These are phyloP conservation scores for Leucocoprinus birnbaumii DNA, from an alignment of 768 basidiomycete species.

Conservation along the genomic window DNA sequence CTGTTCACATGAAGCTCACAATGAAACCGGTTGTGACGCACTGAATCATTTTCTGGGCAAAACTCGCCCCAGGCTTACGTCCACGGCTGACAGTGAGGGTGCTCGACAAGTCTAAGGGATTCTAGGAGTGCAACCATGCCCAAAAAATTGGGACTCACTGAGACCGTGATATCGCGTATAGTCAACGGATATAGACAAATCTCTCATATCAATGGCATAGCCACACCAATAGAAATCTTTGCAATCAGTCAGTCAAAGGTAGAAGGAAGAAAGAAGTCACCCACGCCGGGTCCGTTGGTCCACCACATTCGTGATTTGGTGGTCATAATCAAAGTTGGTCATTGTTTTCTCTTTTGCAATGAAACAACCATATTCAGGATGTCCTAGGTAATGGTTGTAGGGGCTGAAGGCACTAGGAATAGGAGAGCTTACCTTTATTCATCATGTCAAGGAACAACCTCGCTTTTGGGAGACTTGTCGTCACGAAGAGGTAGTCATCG, in stretches of 20 bases:
- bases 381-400: slow-evolving; percentile 43
- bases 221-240: slow-evolving; percentile 96
- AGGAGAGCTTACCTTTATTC: slow-evolving; percentile 50
- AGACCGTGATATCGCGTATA: slow-evolving; percentile 64
- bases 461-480: slow-evolving; percentile 61
- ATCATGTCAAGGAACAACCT: slow-evolving; percentile 70
- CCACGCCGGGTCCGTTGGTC: slow-evolving; percentile 36
- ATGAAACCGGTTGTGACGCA: slow-evolving; percentile 29
- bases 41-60: slow-evolving; percentile 75
- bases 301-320: slow-evolving; percentile 50
- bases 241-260: not conserved
- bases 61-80: slow-evolving; percentile 60
- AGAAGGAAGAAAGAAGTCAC: not conserved
- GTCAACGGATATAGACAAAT: slow-evolving; percentile 79
- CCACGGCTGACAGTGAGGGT: slow-evolving; percentile 71
- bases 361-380: slow-evolving; percentile 92
- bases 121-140: not conserved
- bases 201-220: slow-evolving; percentile 67
- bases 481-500: slow-evolving; percentile 94
- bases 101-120: slow-evolving; percentile 49
- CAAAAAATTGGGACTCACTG: slow-evolving; percentile 37
- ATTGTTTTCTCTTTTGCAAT: slow-evolving; percentile 88
- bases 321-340: slow-evolving; percentile 75
- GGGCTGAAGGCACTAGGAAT: not conserved
- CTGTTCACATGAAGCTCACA: not conserved